These are phyloP conservation scores for Fusarium chuoi DNA, from an alignment of 2,329 filamentous ascomycete genomes.

Conservation along the genomic window DNA sequence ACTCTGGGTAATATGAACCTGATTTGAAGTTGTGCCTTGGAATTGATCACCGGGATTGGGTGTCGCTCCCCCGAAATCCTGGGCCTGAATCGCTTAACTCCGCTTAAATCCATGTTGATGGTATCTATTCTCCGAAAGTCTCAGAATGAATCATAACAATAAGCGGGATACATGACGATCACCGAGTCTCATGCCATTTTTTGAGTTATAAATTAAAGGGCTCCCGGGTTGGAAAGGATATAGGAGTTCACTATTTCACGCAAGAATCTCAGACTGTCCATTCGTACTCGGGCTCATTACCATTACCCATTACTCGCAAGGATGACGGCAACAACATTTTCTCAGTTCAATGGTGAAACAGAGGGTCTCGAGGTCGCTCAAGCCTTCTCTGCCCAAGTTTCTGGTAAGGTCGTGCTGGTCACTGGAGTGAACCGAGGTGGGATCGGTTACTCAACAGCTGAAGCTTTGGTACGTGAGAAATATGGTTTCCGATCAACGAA, in stretches of 20 bases:
- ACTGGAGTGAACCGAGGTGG: background rate
- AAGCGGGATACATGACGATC: background rate
- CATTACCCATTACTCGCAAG: too few relatives aligned
- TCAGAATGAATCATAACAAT: rapidly evolving
- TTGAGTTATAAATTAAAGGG: rapidly evolving
- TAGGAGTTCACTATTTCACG: background rate
- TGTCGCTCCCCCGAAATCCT: background rate
- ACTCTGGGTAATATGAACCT: too few relatives aligned
- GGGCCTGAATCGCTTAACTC: background rate
- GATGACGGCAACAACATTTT: background rate
- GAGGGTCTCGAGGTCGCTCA: background rate
- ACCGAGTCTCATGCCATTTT: background rate
- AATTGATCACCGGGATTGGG: background rate
- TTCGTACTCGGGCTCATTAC: too few relatives aligned
- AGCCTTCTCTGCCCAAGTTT: background rate
- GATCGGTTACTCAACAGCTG: background rate
- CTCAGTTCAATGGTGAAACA: background rate
- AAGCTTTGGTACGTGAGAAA: background rate
- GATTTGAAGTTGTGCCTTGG: too few relatives aligned
- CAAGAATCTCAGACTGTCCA: background rate
- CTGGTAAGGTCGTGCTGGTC: background rate
- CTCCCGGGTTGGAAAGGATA: rapidly evolving
- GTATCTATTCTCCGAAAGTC: background rate
- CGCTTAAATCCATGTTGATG: background rate
- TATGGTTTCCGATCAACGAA: rapidly evolving